These are phyloP conservation scores for Candida dajiaensis DNA, from an alignment of 805 yeast species.

Conservation along the genomic window DNA sequence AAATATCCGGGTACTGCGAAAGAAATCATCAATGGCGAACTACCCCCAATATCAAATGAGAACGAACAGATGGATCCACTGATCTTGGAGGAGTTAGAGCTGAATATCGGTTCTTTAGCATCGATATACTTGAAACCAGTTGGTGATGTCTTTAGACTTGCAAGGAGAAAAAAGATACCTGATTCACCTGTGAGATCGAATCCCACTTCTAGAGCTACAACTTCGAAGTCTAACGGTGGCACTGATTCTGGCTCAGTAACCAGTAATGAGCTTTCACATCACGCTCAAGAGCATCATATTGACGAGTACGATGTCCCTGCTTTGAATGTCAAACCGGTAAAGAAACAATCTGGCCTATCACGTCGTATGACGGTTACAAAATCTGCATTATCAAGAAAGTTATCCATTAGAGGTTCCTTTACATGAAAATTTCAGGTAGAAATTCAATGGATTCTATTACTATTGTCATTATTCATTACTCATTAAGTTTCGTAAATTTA, in stretches of 20 bases:
- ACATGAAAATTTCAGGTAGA: no score
- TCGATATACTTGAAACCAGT: constrained; percentile 83
- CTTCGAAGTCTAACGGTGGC: constrained; percentile 3
- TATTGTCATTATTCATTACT: background rate
- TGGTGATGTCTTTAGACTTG: constrained; percentile 66
- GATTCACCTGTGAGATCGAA: constrained; percentile 42
- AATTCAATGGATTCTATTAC: background rate
- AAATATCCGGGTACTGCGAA: constrained; percentile 35
- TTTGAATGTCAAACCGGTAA: constrained; percentile 29
- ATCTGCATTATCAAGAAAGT: constrained; percentile 30
- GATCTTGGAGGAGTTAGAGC: constrained; percentile 73
- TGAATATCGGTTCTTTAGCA: constrained; percentile 76
- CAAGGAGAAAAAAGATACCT: constrained; percentile 45
- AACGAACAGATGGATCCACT: constrained; percentile 65
- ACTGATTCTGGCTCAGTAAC: constrained; percentile 5
- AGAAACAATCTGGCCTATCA: constrained; percentile 28
- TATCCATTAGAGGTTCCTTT: constrained; percentile 23
- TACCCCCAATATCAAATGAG: constrained; percentile 62
- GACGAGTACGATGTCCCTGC: constrained; percentile 36
- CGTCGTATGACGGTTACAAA: constrained; percentile 28
- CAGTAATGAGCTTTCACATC: constrained; percentile 4
- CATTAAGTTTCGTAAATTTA: background rate
- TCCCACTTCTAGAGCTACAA: constrained; percentile 11
- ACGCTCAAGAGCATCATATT: constrained; percentile 21
- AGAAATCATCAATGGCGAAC: constrained; percentile 50